Conservation (phyloP, 2,329 filamentous ascomycete species). For the Xylariomycetidae sp. region DNA sequence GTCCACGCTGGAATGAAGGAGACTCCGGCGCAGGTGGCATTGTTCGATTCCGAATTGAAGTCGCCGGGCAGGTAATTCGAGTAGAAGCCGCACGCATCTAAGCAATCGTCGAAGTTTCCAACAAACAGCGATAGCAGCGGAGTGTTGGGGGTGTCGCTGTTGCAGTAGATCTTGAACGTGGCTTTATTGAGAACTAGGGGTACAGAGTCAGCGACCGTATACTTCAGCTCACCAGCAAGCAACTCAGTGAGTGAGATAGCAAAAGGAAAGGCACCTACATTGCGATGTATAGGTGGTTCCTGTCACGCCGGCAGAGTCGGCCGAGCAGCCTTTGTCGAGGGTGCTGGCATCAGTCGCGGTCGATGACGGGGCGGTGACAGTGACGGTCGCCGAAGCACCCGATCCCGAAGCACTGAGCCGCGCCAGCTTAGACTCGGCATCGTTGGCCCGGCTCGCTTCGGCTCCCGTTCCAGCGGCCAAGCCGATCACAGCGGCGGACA, state of each 20-base stretch:
- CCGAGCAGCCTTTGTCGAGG: constrained; percentile 38
- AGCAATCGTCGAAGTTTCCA: constrained; percentile 38
- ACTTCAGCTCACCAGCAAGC: no score
- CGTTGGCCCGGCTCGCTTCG: constrained; percentile 33
- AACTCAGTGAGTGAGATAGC: no score
- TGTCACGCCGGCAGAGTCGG: constrained; percentile 28
- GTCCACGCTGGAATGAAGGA: constrained; percentile 42
- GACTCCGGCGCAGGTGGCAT: constrained; percentile 33
- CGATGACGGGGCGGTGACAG: constrained; percentile 13
- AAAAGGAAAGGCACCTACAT: constrained; percentile 30
- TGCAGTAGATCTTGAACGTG: constrained; percentile 39
- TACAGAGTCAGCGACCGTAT: no score
- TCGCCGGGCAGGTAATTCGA: constrained; percentile 24
- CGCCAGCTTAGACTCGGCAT: constrained; percentile 30
- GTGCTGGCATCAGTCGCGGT: constrained; percentile 22
- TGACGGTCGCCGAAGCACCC: constrained; percentile 13
- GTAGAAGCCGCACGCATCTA: constrained; percentile 43
- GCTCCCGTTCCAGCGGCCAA: constrained; percentile 41
- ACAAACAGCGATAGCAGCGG: constrained; percentile 38
- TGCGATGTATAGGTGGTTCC: constrained; percentile 35
- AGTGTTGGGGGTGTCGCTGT: constrained; percentile 33
- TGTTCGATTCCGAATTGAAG: constrained; percentile 17
- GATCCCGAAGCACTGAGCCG: constrained; percentile 20
- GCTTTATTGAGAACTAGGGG: constrained; percentile 33
- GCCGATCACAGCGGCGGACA: constrained; percentile 38